Evolutionary conservation across 2,329 filamentous ascomycete species (phyloP).

Genomic region (Xylaria sp.): DNA sequence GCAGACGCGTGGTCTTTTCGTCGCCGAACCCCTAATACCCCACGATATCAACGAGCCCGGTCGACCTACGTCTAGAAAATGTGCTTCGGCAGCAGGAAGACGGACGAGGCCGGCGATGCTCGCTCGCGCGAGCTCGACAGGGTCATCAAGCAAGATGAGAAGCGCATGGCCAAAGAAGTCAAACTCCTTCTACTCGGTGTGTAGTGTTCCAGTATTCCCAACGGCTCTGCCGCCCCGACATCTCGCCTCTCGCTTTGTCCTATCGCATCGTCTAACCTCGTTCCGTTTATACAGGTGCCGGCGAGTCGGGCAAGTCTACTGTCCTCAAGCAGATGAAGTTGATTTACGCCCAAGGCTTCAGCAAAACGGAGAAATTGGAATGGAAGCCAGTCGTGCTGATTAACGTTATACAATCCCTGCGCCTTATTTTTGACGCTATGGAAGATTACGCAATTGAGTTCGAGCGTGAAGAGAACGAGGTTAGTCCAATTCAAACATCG

Average conservation of each 20-base stretch:
- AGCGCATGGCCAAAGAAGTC: constrained; percentile 84
- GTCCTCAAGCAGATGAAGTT: constrained; percentile 99
- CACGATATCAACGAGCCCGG: constrained; percentile 24
- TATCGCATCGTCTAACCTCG: constrained; percentile 41
- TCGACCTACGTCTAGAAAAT: constrained; percentile 51
- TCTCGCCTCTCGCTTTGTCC: constrained; percentile 38
- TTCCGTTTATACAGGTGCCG: constrained; percentile 72
- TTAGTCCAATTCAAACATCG: constrained; percentile 54
- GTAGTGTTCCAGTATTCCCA: constrained; percentile 45
- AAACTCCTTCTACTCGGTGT: constrained; percentile 93
- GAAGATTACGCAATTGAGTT: constrained; percentile 83
- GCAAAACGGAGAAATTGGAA: constrained; percentile 87
- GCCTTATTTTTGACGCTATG: constrained; percentile 91
- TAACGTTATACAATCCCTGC: constrained; percentile 92
- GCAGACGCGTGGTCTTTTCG: constrained; percentile 17
- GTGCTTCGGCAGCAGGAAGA: constrained; percentile 71
- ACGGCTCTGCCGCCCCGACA: constrained; percentile 31
- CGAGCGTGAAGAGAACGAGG: constrained; percentile 81
- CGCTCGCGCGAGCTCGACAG: constrained; percentile 85
- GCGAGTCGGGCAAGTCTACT: constrained; percentile 95
- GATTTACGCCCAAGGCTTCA: constrained; percentile 94
- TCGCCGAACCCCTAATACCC: constrained; percentile 3
- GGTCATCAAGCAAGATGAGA: constrained; percentile 86
- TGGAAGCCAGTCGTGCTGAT: constrained; percentile 96
- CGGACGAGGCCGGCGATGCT: constrained; percentile 59